phyloP scores from a whole-genome alignment of 331 rosid species.

The Malus hybrid region DNA sequence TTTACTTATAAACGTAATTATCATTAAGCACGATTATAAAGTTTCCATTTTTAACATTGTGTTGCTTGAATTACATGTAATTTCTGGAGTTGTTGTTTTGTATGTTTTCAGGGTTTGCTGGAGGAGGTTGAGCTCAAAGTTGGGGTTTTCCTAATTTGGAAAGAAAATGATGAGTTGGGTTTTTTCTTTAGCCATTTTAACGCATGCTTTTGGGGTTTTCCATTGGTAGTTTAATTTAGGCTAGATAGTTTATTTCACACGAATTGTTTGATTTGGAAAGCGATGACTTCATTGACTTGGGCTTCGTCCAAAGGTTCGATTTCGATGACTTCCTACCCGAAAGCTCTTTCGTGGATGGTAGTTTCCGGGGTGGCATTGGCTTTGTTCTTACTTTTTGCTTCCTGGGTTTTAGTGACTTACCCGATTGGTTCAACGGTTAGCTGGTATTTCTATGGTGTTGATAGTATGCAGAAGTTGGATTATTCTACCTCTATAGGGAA shows the following conservation, averaged over 20 bases:
- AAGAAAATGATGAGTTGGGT: constrained; percentile 4
- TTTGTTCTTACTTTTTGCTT: constrained; percentile 56
- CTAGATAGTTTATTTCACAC: background rate
- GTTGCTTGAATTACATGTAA: background rate
- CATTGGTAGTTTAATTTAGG: background rate
- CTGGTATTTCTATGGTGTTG: constrained; percentile 54
- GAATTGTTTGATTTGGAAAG: constrained; percentile 33
- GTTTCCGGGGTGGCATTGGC: constrained; percentile 62
- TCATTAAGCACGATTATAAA: background rate
- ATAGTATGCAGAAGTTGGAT: constrained; percentile 36
- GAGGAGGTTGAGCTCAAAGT: background rate
- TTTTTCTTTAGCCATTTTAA: background rate
- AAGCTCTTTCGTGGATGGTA: constrained; percentile 56
- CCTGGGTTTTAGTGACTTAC: constrained; percentile 52
- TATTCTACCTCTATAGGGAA: constrained; percentile 15
- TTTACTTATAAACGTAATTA: background rate
- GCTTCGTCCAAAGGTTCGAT: constrained; percentile 44
- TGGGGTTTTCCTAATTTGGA: background rate
- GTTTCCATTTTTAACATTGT: background rate
- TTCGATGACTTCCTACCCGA: constrained; percentile 49
- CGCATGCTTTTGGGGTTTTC: background rate
- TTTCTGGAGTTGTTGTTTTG: background rate
- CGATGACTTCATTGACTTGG: constrained; percentile 44
- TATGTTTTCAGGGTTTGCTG: constrained; percentile 14
- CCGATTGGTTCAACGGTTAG: constrained; percentile 60